A percentile compares a stretch with the other conserved stretches of the same genome.
phyloP scores from a whole-genome alignment of 2,329 filamentous ascomycete species.

The Diaporthe sp. region DNA sequence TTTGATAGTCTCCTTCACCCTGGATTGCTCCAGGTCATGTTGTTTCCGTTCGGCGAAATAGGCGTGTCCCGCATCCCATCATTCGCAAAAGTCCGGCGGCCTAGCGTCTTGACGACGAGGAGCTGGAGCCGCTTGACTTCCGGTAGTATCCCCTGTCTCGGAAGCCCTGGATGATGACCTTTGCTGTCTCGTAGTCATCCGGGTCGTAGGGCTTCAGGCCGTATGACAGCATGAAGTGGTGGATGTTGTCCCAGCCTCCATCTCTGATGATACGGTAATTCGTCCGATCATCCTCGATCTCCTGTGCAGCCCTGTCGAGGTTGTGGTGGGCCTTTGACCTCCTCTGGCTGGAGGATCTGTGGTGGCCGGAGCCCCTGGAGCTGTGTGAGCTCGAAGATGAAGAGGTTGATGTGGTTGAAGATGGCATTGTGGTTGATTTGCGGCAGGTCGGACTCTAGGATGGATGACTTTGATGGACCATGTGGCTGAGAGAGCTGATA shows the following conservation, averaged over 20 bases:
- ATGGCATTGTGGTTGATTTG: conserved; percentile 28
- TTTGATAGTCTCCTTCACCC: background rate
- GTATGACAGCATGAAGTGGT: conserved; percentile 40
- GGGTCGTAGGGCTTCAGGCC: conserved; percentile 39
- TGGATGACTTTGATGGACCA: background rate
- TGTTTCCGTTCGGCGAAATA: background rate
- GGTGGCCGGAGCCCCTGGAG: conserved; percentile 30
- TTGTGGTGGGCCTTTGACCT: conserved; percentile 39
- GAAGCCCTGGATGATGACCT: conserved; percentile 40
- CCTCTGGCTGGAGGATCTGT: conserved; percentile 32
- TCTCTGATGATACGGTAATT: conserved; percentile 40
- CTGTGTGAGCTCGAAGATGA: conserved; percentile 34
- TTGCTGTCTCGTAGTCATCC: conserved; percentile 39
- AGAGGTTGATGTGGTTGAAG: conserved; percentile 35
- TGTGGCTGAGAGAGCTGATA: conserved; percentile 19
- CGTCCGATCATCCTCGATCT: conserved; percentile 38
- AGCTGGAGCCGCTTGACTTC: conserved; percentile 26
- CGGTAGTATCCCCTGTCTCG: conserved; percentile 39
- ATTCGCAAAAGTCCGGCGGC: background rate
- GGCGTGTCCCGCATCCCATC: conserved; percentile 17
- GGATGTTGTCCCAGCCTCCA: conserved; percentile 39
- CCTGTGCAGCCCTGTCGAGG: conserved; percentile 36
- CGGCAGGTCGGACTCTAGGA: background rate
- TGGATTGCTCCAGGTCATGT: background rate
- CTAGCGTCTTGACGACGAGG: conserved; percentile 23